A percentile compares a stretch with the other conserved stretches of the same genome.
Conservation (phyloP, 192 early-diverging fungal species). For the Podila epicladia region DNA sequence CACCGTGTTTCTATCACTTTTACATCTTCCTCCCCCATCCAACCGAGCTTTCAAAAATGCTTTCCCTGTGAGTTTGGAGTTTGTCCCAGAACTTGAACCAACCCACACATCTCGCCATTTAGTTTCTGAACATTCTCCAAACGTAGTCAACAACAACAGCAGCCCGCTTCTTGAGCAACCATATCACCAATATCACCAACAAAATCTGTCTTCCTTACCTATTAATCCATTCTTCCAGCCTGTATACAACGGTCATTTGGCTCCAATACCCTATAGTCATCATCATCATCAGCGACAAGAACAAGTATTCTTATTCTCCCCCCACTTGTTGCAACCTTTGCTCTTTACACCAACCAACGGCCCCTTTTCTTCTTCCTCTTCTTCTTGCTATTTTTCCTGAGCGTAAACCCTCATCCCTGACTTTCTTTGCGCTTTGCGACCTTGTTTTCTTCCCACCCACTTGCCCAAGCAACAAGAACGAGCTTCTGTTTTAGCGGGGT, state of each 20-base stretch:
- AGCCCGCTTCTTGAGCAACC: background rate
- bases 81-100: slow-evolving; percentile 29
- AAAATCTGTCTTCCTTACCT: background rate
- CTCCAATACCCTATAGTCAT: background rate
- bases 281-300: background rate
- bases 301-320: background rate
- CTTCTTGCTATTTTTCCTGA: no score
- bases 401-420: no score
- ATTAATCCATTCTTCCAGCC: background rate
- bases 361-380: no score
- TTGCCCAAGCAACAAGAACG: background rate
- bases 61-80: slow-evolving; percentile 51
- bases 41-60: slow-evolving; percentile 49
- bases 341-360: background rate
- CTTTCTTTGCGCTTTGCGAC: background rate
- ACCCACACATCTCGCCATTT: slow-evolving; percentile 5
- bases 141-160: slow-evolving; percentile 49
- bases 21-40: slow-evolving; percentile 23
- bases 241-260: background rate
- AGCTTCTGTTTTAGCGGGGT: background rate
- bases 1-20: slow-evolving; percentile 16
- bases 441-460: background rate
- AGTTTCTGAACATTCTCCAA: slow-evolving; percentile 55
- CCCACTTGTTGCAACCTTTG: slow-evolving; percentile 3
- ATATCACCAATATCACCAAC: background rate